phyloP scores from a whole-genome alignment of 495 filamentous ascomycete species.

The Xylaria scruposa region DNA sequence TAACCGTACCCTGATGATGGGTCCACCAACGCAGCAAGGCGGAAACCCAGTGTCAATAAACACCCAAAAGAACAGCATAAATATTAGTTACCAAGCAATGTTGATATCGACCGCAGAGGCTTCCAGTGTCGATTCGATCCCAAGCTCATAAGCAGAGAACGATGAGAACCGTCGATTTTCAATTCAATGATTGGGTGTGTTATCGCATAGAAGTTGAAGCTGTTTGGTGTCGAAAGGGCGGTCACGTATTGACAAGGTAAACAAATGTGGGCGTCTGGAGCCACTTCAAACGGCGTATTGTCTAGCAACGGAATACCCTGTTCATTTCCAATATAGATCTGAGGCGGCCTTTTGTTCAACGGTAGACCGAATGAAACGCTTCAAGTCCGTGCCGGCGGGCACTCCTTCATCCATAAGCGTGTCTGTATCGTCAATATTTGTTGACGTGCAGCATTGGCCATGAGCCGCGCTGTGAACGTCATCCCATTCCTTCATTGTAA shows the following conservation, averaged over 20 bases:
- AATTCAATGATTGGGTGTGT: background rate
- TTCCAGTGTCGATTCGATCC: background rate
- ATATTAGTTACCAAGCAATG: background rate
- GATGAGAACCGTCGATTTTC: background rate
- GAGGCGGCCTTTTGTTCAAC: slow-evolving; percentile 64
- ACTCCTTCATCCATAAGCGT: slow-evolving; percentile 50
- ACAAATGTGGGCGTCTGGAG: background rate
- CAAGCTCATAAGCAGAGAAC: background rate
- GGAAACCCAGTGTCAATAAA: background rate
- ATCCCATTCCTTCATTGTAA: slow-evolving; percentile 80
- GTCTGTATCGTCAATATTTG: slow-evolving; percentile 49
- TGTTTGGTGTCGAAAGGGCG: background rate
- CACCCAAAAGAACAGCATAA: background rate
- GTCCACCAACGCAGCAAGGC: slow-evolving; percentile 3
- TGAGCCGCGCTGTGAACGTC: slow-evolving; percentile 68
- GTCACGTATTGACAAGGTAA: background rate
- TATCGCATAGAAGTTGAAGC: background rate
- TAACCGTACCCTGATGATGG: background rate
- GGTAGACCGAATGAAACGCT: slow-evolving; percentile 67
- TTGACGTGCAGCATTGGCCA: slow-evolving; percentile 63
- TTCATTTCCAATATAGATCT: slow-evolving; percentile 68
- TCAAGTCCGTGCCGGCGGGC: slow-evolving; percentile 51
- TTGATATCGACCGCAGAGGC: background rate
- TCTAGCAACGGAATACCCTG: background rate
- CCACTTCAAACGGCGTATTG: background rate